Conservation (phyloP, 495 filamentous ascomycete genomes). For the Friedmanniomyces simplex region DNA sequence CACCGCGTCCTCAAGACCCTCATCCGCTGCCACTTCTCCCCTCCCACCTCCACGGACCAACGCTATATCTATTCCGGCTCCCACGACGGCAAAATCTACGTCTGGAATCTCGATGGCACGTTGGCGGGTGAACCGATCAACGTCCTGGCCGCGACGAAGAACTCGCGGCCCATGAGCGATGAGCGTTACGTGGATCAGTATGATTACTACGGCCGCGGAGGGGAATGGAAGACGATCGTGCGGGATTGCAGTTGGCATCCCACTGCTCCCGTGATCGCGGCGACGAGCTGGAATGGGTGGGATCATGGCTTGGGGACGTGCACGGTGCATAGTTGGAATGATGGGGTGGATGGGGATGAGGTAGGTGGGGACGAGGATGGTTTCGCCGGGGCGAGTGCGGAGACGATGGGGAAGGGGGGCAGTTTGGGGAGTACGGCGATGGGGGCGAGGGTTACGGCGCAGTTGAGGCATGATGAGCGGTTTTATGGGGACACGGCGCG, state of each 20-base stretch:
- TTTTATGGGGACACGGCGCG: slow-evolving; percentile 7
- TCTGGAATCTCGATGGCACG: slow-evolving; percentile 93
- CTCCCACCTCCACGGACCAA: slow-evolving; percentile 75
- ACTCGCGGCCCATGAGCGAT: slow-evolving; percentile 44
- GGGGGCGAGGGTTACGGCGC: slow-evolving; percentile 19
- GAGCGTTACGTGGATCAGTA: slow-evolving; percentile 24
- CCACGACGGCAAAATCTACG: slow-evolving; percentile 74
- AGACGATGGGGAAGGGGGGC: background rate
- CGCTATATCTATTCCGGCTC: slow-evolving; percentile 89
- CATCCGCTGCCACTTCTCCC: slow-evolving; percentile 93
- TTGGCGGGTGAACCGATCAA: slow-evolving; percentile 63
- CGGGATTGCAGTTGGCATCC: slow-evolving; percentile 96
- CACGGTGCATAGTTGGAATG: slow-evolving; percentile 67
- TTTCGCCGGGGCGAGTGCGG: background rate
- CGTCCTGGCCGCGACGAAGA: slow-evolving; percentile 54
- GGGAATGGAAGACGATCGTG: slow-evolving; percentile 67
- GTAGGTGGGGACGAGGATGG: slow-evolving; percentile 24
- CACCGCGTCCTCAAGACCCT: slow-evolving; percentile 80
- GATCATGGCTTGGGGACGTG: slow-evolving; percentile 60
- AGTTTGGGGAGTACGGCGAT: slow-evolving; percentile 17
- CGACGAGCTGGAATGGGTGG: slow-evolving; percentile 71
- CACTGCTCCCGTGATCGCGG: slow-evolving; percentile 74
- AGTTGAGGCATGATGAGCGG: slow-evolving; percentile 19
- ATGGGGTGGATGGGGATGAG: slow-evolving; percentile 52
- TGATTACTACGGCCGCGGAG: slow-evolving; percentile 28